Percentiles rank a stretch among this genome's conserved stretches.
Conservation (phyloP, 805 yeast species). For the Tetrapisispora iriomotensis region DNA sequence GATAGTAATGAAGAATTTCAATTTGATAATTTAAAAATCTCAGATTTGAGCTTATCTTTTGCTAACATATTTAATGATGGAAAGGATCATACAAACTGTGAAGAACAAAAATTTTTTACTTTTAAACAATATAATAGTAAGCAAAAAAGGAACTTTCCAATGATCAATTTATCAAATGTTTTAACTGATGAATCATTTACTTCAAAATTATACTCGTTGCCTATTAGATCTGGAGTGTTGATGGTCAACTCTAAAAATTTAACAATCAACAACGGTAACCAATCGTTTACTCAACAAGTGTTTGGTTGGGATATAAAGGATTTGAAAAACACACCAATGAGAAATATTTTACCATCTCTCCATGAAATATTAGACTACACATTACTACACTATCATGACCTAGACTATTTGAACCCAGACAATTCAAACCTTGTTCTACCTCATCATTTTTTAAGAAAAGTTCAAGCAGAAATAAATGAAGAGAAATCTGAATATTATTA, state of each 20-base stretch:
- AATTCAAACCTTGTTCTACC: constrained; percentile 66
- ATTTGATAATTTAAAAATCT: constrained; percentile 2
- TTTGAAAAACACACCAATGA: constrained; percentile 37
- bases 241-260: constrained; percentile 41
- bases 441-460: constrained; percentile 76
- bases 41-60: constrained; percentile 35
- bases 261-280: constrained; percentile 53
- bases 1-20: constrained; percentile 16
- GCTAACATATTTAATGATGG: constrained; percentile 39
- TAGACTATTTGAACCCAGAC: constrained; percentile 32
- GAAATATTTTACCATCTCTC: constrained; percentile 37
- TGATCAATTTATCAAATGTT: constrained; percentile 48
- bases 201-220: constrained; percentile 56
- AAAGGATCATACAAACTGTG: constrained; percentile 31
- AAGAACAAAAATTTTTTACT: constrained; percentile 50
- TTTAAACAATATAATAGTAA: constrained; percentile 28
- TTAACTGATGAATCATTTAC: constrained; percentile 37
- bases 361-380: constrained; percentile 28
- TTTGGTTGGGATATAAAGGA: constrained; percentile 48
- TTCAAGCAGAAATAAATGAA: constrained; percentile 35
- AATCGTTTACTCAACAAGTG: constrained; percentile 58
- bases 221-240: constrained; percentile 72
- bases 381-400: constrained; percentile 26
- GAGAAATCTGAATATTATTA: constrained; percentile 43
- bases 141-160: constrained; percentile 38